Base-by-base conservation (phyloP, 2,329 filamentous ascomycete genomes). In the Sclerotinia glacialis region DNA sequence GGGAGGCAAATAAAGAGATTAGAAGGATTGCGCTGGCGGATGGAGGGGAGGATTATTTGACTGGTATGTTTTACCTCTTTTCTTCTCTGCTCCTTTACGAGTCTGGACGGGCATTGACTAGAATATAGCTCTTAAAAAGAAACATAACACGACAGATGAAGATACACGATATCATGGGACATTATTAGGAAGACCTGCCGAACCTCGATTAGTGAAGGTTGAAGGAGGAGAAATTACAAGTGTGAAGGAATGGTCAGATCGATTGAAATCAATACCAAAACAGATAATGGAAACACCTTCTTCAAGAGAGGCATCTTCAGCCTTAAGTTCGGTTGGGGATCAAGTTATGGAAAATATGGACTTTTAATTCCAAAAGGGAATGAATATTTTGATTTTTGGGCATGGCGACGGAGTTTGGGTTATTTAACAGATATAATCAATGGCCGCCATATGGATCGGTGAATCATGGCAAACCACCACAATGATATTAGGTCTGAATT, bases 151-250 rank as follows among this genome's bases (percentile, higher is more conserved):
- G 73, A 91, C 90, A 0, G 91, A 90, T 69, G 92, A 96, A 74
- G 93, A 96, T 74, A 89, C 89, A 12, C 89, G 94, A 74, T 96
- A 92, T 77, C 86, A 89, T 71, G 92, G 92, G 40, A 97, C 94
- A 0, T 85, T 95, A 0, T 82, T 98, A 14, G 94, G 94, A 5
- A 88, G 88, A 71, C 82, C 83, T 54, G 84, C 84, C 59, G 92
- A 96, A 71, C 85, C 88, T 66, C 86, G 86, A 74, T 85, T 89
- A 9, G 80, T 97, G 37, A 82, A 88, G 62, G 89, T 96, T 62
- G 93, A 96, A 76, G 93, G 93, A 53, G 91, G 91, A 26, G 82
- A 86, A 44, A 83, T 84, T 8, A 84, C 86, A 61, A 90, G 84
- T 67, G 83, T 94, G 55, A 80, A 84, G 55, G 86, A 88, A 66